Base-by-base conservation (phyloP, 2,329 filamentous ascomycete species). In the Ceratocystis ficicola region DNA sequence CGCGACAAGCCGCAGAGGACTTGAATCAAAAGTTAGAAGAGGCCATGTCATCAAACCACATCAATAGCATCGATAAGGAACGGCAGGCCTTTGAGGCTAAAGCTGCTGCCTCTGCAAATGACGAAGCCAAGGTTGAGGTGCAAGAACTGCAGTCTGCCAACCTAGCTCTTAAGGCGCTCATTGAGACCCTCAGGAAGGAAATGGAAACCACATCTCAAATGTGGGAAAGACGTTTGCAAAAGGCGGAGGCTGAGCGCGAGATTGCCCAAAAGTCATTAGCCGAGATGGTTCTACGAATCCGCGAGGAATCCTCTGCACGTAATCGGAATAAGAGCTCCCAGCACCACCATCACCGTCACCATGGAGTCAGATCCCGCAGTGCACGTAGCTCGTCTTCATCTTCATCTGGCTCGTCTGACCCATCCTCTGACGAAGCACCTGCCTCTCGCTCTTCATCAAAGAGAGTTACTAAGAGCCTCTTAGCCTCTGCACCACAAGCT, bases 281-380 rank as follows among this genome's bases (percentile, higher is more conserved):
- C 0, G 89, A 96, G 73, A 94, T 97, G 90, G 86, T 96, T 12
- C 80, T 89, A 70, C 86, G 87, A 70, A 87, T 96, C 66, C 84
- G 91, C 64, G 63, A 62, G 30, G 66, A 67, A 44, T 67, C 62
- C 17, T 30, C 57, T 28, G 57, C 63, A 5, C 63, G 63, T 2
- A 30, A 41, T n/a, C 57, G 63, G n/a, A 59, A 41, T 30, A 67
- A 63, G 8, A 44, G 44, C 3, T 22, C 52, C 52, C 52, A 57
- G 8, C 52, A 57, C 15, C 52, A 30, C 52, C 52, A 30, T 30
- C 48, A 52, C 48, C 48, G 22, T 20, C 48, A 52, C 48, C 48
- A 52, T 25, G 44, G 32, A 7, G 20, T 32, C 30, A 62, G 41
- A 36, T 20, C 28, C 17, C 66, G 59, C 46, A 55, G 62, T 20